phyloP scores from a whole-genome alignment of 2,329 filamentous ascomycete species.

The Neospermospora avenae region DNA sequence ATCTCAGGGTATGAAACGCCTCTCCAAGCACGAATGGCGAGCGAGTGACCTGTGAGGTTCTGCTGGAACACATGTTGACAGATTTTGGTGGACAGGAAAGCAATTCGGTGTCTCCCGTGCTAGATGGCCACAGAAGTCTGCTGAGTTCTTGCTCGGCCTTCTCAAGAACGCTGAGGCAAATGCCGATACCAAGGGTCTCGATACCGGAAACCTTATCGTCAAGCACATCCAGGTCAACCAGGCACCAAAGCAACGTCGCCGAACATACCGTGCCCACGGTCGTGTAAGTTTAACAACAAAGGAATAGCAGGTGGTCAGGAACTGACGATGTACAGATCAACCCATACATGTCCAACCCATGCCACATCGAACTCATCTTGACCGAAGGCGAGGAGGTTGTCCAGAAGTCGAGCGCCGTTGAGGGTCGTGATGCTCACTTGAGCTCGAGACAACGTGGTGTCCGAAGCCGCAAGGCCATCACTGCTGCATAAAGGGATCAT shows the following conservation, averaged over 20 bases:
- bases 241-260: conserved; percentile 97
- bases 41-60: not conserved
- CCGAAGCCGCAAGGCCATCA: conserved; percentile 61
- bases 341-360: conserved; percentile 99
- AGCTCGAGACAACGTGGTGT: conserved; percentile 88
- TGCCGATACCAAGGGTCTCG: conserved; percentile 93
- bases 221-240: conserved; percentile 99
- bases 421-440: conserved; percentile 66
- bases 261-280: conserved; percentile 99
- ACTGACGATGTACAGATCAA: conserved; percentile 69
- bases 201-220: conserved; percentile 95
- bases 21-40: not conserved
- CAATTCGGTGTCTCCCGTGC: conserved; percentile 97
- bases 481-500: conserved; percentile 54
- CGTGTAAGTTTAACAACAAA: conserved; percentile 74
- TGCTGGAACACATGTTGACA: conserved; percentile 23
- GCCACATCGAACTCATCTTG: conserved; percentile 99
- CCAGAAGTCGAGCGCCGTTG: conserved; percentile 76
- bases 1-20: conserved; percentile 82
- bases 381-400: conserved; percentile 96
- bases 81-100: conserved; percentile 66
- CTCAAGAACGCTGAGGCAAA: conserved; percentile 98
- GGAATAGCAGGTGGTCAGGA: not conserved
- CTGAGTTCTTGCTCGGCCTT: conserved; percentile 94
- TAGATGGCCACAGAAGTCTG: conserved; percentile 99